Conservation (phyloP, 805 yeast species). For the Lachancea meyersii region DNA sequence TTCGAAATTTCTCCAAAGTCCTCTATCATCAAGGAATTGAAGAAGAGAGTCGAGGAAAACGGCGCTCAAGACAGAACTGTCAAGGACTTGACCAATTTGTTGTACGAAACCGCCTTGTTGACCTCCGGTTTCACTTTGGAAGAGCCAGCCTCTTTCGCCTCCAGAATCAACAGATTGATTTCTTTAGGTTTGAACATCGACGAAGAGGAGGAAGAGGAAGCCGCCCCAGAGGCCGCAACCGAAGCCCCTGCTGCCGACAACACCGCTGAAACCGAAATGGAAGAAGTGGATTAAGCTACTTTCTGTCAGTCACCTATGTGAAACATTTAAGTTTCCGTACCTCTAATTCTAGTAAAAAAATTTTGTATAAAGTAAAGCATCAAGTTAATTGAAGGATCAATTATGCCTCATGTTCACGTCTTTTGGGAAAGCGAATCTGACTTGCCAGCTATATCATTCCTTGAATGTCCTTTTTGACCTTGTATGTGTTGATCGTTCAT, state of each 20-base stretch:
- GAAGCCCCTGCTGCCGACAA: conserved; percentile 49
- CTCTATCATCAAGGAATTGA: conserved; percentile 90
- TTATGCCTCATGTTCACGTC: no score
- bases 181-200: conserved; percentile 98
- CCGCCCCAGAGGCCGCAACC: conserved; percentile 39
- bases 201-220: conserved; percentile 61
- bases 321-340: no score
- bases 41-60: conserved; percentile 91
- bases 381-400: neutral
- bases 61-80: conserved; percentile 99
- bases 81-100: conserved; percentile 90
- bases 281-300: conserved; percentile 81
- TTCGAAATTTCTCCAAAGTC: conserved; percentile 98
- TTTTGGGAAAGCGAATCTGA: no score
- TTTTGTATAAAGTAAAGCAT: conserved; percentile 6
- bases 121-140: conserved; percentile 99
- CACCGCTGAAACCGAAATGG: conserved; percentile 93
- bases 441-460: no score
- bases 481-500: no score
- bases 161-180: conserved; percentile 96
- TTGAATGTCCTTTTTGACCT: no score
- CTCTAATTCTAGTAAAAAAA: conserved; percentile 2
- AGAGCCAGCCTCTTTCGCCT: conserved; percentile 96
- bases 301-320: no score
- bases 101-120: conserved; percentile 95